Conservation (phyloP, 202 grass and related monocot species). For the Zizania palustris region DNA sequence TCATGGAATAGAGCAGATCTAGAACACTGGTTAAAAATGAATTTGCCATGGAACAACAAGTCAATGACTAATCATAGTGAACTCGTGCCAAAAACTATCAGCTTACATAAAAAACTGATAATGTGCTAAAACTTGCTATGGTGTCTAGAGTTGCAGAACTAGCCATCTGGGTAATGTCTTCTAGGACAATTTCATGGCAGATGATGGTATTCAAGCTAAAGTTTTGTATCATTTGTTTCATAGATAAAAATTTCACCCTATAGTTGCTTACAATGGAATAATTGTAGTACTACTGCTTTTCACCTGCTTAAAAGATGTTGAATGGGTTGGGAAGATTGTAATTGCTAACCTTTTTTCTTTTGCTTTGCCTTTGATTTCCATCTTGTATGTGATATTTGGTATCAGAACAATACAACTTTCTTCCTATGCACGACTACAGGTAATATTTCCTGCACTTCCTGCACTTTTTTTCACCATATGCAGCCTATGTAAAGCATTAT, state of each 20-base stretch:
- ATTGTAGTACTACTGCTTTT: conserved; percentile 12
- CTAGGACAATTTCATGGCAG: neutral
- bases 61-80: neutral
- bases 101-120: conserved; percentile 1
- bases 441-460: conserved; percentile 58
- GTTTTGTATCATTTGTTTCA: neutral
- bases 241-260: neutral
- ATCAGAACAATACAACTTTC: conserved; percentile 25
- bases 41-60: neutral
- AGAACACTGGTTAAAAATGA: conserved; percentile 2
- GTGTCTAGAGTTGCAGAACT: neutral
- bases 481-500: neutral
- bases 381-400: neutral
- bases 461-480: conserved; percentile 6
- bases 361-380: conserved; percentile 9
- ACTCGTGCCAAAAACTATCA: neutral
- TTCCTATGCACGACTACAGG: conserved; percentile 41
- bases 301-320: neutral
- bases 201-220: conserved; percentile 8
- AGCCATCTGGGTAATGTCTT: neutral
- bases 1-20: neutral
- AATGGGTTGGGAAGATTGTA: too few species aligned
- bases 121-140: neutral
- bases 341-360: neutral
- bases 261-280: conserved; percentile 19